phyloP scores from a whole-genome alignment of 2,329 filamentous ascomycete species.

The Trichoderma koningiopsis region DNA sequence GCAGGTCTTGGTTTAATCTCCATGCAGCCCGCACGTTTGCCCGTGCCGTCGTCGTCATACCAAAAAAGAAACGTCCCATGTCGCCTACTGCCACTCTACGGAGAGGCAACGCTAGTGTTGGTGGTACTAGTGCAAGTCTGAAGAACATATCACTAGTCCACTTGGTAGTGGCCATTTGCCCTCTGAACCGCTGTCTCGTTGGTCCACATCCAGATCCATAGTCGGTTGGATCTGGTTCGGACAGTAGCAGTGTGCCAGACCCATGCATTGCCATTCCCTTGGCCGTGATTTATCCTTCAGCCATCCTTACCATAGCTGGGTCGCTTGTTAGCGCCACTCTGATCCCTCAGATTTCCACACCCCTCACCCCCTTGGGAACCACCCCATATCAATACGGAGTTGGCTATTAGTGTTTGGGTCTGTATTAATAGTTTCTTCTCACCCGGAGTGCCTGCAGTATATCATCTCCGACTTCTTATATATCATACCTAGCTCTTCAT shows the following conservation, averaged over 20 bases:
- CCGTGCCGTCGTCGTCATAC: conserved; percentile 29
- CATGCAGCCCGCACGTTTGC: conserved; percentile 42
- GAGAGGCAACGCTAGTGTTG: neutral
- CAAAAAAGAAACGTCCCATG: conserved; percentile 30
- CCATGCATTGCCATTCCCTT: conserved; percentile 27
- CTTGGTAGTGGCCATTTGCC: conserved; percentile 15
- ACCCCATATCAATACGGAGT: conserved; percentile 21
- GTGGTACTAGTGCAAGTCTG: neutral
- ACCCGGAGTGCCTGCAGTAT: conserved; percentile 17
- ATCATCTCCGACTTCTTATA: conserved; percentile 4
- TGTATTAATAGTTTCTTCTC: conserved; percentile 23
- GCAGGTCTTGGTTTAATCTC: conserved; percentile 34
- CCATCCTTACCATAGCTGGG: conserved; percentile 36
- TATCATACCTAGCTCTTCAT: conserved; percentile 11
- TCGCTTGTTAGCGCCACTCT: conserved; percentile 36
- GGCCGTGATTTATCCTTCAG: conserved; percentile 42
- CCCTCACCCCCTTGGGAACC: conserved; percentile 28
- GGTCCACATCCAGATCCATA: conserved; percentile 45
- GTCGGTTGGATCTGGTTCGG: conserved; percentile 40
- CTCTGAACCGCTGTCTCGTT: conserved; percentile 32
- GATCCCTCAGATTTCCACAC: conserved; percentile 35
- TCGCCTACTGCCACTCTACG: conserved; percentile 9
- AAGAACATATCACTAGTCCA: neutral
- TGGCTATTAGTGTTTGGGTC: neutral
- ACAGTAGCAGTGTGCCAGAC: conserved; percentile 31